These are phyloP conservation scores for Pseudogymnoascus sp. DNA, from an alignment of 2,329 filamentous ascomycete species.

Conservation along the genomic window DNA sequence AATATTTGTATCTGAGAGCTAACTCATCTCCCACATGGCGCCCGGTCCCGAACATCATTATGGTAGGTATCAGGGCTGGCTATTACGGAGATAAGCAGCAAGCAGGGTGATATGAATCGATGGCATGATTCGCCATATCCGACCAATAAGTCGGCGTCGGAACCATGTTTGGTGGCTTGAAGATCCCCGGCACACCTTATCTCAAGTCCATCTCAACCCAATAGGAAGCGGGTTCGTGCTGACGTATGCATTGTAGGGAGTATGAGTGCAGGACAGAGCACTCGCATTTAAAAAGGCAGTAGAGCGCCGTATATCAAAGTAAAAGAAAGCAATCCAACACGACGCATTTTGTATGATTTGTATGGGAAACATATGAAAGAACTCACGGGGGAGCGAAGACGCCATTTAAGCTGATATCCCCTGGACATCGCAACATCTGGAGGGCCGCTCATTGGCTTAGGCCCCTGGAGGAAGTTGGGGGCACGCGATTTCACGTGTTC, in stretches of 20 bases:
- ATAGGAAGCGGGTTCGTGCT: neutral
- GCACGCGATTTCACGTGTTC: neutral
- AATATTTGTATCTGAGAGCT: constrained; percentile 2
- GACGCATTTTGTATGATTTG: neutral
- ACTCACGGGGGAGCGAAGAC: neutral
- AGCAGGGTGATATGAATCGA: neutral
- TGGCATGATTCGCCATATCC: neutral
- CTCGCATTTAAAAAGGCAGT: neutral
- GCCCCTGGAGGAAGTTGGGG: neutral
- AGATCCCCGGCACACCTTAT: neutral
- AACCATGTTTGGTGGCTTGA: neutral
- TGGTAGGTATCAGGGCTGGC: neutral
- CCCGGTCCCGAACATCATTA: neutral
- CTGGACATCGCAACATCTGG: neutral
- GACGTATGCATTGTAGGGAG: neutral
- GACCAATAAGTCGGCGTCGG: neutral
- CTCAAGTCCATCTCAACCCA: neutral
- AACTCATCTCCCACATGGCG: neutral
- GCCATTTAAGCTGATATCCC: neutral
- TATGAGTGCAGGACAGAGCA: neutral
- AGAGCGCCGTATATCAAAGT: neutral
- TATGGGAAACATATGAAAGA: neutral
- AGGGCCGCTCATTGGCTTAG: neutral
- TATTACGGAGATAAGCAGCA: neutral
- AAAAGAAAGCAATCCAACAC: constrained; percentile 1